These are phyloP conservation scores for Gautieria morchelliformis DNA, from an alignment of 768 basidiomycete species.

Conservation along the genomic window DNA sequence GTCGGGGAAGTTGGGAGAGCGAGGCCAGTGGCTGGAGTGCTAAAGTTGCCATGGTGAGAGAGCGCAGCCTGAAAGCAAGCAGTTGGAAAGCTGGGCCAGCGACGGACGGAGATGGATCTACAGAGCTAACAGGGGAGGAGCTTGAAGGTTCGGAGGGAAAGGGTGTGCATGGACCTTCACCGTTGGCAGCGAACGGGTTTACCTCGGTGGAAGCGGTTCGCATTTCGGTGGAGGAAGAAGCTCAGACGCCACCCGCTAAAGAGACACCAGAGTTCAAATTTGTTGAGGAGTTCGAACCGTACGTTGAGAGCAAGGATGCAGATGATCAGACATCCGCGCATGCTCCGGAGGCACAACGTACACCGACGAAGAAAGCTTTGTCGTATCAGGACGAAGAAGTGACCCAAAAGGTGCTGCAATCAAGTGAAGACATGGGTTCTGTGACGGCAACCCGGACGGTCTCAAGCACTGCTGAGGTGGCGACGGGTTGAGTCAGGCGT, in stretches of 20 bases:
- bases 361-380: constrained; percentile 4
- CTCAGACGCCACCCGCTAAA: constrained; percentile 1
- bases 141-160: constrained; percentile 22
- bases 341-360: not conserved
- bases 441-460: not conserved
- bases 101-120: constrained; percentile 29
- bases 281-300: not conserved
- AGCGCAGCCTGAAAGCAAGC: constrained; percentile 48
- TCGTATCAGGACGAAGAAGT: not conserved
- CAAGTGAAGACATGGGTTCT: not conserved
- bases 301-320: not conserved
- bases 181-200: not conserved
- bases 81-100: constrained; percentile 48
- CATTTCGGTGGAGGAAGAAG: not conserved
- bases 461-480: not conserved
- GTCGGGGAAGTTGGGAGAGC: constrained; percentile 88
- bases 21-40: constrained; percentile 86
- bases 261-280: not conserved
- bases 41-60: constrained; percentile 41
- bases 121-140: constrained; percentile 1
- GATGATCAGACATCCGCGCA: not conserved
- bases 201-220: not conserved
- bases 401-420: not conserved
- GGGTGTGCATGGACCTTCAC: constrained; percentile 13
- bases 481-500: not conserved